Conservation (phyloP, 176 grass and related monocot genomes). For the Cymbopogon citratus region DNA sequence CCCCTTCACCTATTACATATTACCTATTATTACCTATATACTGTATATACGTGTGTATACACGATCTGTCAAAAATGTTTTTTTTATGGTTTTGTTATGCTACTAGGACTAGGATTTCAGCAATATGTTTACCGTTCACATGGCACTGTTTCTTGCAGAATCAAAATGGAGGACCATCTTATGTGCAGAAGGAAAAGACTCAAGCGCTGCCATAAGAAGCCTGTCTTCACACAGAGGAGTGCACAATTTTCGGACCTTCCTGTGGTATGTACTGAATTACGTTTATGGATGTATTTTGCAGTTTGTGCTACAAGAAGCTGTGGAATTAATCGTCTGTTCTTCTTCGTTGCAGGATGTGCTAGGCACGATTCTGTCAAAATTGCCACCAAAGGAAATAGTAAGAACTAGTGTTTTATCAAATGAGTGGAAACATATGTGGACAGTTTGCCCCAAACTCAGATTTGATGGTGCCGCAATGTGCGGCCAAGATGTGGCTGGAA, state of each 20-base stretch:
- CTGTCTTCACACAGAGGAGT: background rate
- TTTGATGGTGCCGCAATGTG: background rate
- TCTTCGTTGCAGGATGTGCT: background rate
- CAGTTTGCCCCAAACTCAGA: background rate
- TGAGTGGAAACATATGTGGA: background rate
- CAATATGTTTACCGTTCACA: background rate
- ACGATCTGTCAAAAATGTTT: no score
- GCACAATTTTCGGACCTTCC: background rate
- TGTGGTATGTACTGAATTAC: background rate
- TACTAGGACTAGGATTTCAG: background rate
- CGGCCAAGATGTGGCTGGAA: background rate
- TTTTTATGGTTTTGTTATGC: background rate
- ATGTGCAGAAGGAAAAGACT: background rate
- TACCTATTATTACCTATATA: no score
- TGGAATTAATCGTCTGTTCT: background rate
- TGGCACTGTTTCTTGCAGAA: background rate
- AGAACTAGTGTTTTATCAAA: background rate
- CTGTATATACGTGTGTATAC: no score
- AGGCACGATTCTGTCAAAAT: background rate
- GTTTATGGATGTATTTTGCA: background rate
- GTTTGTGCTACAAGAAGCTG: background rate
- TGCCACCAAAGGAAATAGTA: background rate
- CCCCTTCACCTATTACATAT: no score
- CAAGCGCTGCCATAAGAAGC: background rate
- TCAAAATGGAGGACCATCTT: background rate